Evolutionary conservation across 345 rosid species (phyloP).

Genomic region (Hibiscus tridactylites): DNA sequence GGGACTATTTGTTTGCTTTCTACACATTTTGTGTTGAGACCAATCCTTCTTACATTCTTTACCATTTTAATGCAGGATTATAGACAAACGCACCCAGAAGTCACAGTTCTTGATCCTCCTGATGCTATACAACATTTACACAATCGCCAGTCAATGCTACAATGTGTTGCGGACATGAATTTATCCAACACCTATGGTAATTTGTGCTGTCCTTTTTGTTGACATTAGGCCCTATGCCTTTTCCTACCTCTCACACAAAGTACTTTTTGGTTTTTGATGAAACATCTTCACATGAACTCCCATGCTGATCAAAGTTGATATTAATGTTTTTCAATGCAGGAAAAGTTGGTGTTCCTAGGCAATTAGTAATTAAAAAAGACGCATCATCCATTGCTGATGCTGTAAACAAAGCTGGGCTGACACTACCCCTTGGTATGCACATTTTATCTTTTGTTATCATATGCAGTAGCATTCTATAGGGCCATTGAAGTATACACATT

Average conservation of each 20-base stretch:
- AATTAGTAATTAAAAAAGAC: constrained; percentile 55
- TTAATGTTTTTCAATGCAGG: constrained; percentile 28
- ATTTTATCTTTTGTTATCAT: not conserved
- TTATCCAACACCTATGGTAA: constrained; percentile 48
- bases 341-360: constrained; percentile 57
- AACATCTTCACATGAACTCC: not conserved
- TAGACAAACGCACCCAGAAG: constrained; percentile 59
- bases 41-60: not conserved
- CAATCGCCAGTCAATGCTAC: constrained; percentile 76
- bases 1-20: not conserved
- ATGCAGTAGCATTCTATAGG: not conserved
- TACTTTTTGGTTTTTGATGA: not conserved
- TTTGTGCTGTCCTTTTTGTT: not conserved
- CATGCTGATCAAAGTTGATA: not conserved
- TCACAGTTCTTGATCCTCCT: constrained; percentile 81
- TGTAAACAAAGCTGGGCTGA: constrained; percentile 50
- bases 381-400: constrained; percentile 56
- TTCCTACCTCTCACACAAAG: not conserved
- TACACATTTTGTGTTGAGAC: not conserved
- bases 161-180: constrained; percentile 74
- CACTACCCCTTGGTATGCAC: constrained; percentile 51
- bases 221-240: not conserved
- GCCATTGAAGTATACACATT: not conserved
- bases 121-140: constrained; percentile 72
- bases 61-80: constrained; percentile 40